Conservation (phyloP, 2,329 filamentous ascomycete genomes). For the Aspergillus unguis region DNA sequence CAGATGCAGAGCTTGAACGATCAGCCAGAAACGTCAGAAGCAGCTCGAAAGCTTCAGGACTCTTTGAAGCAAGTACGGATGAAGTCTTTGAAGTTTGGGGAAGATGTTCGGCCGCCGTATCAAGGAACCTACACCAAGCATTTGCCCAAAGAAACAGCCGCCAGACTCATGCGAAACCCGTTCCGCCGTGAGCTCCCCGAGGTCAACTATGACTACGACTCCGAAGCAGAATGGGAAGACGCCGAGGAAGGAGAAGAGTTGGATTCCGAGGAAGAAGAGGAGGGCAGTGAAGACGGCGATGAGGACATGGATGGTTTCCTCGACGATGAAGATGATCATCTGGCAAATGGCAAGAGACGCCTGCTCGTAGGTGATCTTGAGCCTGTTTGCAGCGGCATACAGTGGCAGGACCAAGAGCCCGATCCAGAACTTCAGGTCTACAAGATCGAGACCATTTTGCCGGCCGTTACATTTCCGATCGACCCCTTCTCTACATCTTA, state of each 20-base stretch:
- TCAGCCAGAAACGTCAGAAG: constrained; percentile 21
- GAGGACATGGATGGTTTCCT: constrained; percentile 88
- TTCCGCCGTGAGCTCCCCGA: constrained; percentile 51
- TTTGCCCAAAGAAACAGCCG: constrained; percentile 38
- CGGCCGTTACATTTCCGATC: constrained; percentile 57
- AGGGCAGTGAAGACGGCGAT: constrained; percentile 62
- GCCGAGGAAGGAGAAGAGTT: constrained; percentile 70
- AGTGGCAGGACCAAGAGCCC: constrained; percentile 65
- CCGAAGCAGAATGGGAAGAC: constrained; percentile 64
- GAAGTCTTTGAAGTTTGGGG: constrained; percentile 59
- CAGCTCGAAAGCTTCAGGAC: constrained; percentile 34
- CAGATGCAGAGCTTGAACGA: constrained; percentile 50
- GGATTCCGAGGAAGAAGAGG: constrained; percentile 62
- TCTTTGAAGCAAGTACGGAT: constrained; percentile 50
- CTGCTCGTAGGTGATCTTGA: constrained; percentile 65
- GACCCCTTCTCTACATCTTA: constrained; percentile 82
- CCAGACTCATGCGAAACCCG: constrained; percentile 54
- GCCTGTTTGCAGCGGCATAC: constrained; percentile 74
- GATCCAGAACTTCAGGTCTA: constrained; percentile 56
- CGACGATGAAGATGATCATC: constrained; percentile 74
- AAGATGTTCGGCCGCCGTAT: constrained; percentile 62
- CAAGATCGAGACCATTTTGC: constrained; percentile 70
- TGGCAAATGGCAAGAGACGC: constrained; percentile 55
- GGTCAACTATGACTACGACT: constrained; percentile 64
- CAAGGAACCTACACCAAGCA: constrained; percentile 58